phyloP scores from a whole-genome alignment of 2,329 filamentous ascomycete genomes.

The Lasiodiplodia citricola region DNA sequence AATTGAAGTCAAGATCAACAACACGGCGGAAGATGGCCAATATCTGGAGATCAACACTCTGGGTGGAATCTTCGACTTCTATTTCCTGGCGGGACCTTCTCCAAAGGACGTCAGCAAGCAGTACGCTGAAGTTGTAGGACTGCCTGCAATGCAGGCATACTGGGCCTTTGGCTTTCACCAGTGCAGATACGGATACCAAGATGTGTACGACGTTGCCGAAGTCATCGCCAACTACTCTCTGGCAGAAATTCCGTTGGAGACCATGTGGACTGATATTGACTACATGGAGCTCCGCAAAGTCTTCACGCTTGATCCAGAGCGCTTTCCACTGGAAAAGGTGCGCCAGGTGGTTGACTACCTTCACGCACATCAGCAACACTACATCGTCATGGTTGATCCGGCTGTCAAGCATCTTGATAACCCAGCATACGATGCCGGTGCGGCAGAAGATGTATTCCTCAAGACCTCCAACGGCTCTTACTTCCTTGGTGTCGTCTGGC shows the following conservation, averaged over 20 bases:
- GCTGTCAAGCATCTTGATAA: slow-evolving; percentile 59
- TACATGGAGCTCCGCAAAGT: slow-evolving; percentile 67
- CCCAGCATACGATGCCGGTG: slow-evolving; percentile 64
- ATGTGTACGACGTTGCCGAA: slow-evolving; percentile 69
- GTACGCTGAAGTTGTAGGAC: slow-evolving; percentile 57
- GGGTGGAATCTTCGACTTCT: slow-evolving; percentile 74
- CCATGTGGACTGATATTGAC: slow-evolving; percentile 77
- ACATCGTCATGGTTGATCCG: slow-evolving; percentile 80
- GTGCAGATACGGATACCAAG: slow-evolving; percentile 58
- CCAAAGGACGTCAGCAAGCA: slow-evolving; percentile 55
- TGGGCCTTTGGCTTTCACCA: slow-evolving; percentile 61
- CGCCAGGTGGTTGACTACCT: slow-evolving; percentile 70
- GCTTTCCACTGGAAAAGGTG: slow-evolving; percentile 67
- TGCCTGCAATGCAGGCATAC: slow-evolving; percentile 57
- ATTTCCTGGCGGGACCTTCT: slow-evolving; percentile 56
- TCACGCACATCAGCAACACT: slow-evolving; percentile 70
- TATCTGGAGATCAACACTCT: slow-evolving; percentile 81
- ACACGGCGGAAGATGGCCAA: slow-evolving; percentile 62
- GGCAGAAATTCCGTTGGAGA: slow-evolving; percentile 70
- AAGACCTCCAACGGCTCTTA: slow-evolving; percentile 60
- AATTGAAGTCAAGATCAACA: slow-evolving; percentile 78
- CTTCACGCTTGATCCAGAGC: slow-evolving; percentile 68
- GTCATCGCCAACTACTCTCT: slow-evolving; percentile 70
- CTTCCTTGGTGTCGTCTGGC: slow-evolving; percentile 74
- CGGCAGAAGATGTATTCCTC: slow-evolving; percentile 62